Evolutionary conservation across 2,329 filamentous ascomycete genomes (phyloP).

Genomic region (Fonsecaea pedrosoi): DNA sequence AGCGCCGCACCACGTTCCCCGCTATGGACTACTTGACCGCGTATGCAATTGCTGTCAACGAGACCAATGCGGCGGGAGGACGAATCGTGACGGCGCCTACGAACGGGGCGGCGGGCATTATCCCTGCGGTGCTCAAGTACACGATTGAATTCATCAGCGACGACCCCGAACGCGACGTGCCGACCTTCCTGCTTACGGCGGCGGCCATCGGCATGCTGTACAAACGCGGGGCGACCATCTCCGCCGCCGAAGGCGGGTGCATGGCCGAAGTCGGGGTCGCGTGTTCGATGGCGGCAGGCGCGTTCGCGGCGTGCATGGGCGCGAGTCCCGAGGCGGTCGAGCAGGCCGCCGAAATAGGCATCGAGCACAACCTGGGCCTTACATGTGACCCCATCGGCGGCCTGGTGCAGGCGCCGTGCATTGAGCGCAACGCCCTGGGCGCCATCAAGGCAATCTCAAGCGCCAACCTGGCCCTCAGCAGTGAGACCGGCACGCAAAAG

Average conservation of each 20-base stretch:
- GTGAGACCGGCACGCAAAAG: conserved; percentile 34
- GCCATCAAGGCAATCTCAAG: conserved; percentile 37
- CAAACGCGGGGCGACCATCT: conserved; percentile 38
- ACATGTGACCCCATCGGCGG: conserved; percentile 37
- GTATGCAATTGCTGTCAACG: conserved; percentile 36
- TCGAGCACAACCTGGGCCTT: conserved; percentile 38
- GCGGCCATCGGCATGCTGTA: conserved; percentile 36
- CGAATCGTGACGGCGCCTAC: conserved; percentile 18
- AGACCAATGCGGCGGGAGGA: conserved; percentile 30
- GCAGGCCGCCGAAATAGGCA: conserved; percentile 37
- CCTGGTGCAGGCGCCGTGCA: conserved; percentile 37
- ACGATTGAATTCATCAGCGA: conserved; percentile 35
- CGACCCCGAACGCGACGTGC: conserved; percentile 36
- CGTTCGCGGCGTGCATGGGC: conserved; percentile 37
- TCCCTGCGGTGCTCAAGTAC: conserved; percentile 37
- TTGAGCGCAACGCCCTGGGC: conserved; percentile 37
- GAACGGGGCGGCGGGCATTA: conserved; percentile 36
- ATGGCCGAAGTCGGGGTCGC: conserved; percentile 38
- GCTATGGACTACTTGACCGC: conserved; percentile 37
- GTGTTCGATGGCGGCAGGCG: conserved; percentile 37
- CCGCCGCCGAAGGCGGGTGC: conserved; percentile 36
- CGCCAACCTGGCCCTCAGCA: conserved; percentile 36
- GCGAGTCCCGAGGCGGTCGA: conserved; percentile 36
- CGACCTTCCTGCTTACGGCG: conserved; percentile 35
- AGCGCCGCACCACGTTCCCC: conserved; percentile 29